Evolutionary conservation across 2,329 filamentous ascomycete species (phyloP).

Genomic region (Hirsutella minnesotensis): DNA sequence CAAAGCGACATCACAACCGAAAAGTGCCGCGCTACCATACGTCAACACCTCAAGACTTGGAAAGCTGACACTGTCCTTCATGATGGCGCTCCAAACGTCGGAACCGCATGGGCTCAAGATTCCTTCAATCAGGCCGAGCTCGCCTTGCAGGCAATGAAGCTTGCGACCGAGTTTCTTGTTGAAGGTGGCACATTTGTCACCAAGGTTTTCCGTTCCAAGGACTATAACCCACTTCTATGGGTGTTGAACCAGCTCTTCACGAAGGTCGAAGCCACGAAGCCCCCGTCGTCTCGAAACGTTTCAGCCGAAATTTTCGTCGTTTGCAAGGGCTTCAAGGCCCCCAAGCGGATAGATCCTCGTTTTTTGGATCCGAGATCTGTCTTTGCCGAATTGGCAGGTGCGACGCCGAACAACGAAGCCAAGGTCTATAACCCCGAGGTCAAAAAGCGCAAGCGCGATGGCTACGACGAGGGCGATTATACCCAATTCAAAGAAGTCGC

Average conservation of each 20-base stretch:
- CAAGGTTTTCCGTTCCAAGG: constrained; percentile 94
- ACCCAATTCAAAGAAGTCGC: constrained; percentile 82
- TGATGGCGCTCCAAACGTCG: constrained; percentile 94
- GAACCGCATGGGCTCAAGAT: constrained; percentile 96
- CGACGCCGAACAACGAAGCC: constrained; percentile 87
- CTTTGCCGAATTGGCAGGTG: constrained; percentile 80
- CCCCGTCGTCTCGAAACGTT: constrained; percentile 88
- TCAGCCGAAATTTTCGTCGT: constrained; percentile 98
- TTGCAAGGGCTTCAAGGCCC: constrained; percentile 88
- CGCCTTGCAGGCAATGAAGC: constrained; percentile 77
- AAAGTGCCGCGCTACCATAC: constrained; percentile 83
- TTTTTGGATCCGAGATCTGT: constrained; percentile 84
- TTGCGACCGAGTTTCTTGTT: constrained; percentile 85
- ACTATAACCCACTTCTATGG: constrained; percentile 93
- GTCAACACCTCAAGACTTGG: constrained; percentile 85
- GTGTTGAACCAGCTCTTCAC: constrained; percentile 94
- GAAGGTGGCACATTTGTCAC: constrained; percentile 91
- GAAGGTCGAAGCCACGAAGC: constrained; percentile 95
- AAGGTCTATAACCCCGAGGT: constrained; percentile 96
- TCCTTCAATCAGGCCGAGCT: constrained; percentile 96
- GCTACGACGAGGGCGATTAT: constrained; percentile 94
- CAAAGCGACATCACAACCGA: constrained; percentile 97
- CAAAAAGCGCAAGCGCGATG: constrained; percentile 95
- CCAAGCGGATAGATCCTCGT: constrained; percentile 82
- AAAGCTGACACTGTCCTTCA: constrained; percentile 94